A percentile compares a stretch with the other conserved stretches of the same genome.
These are phyloP conservation scores for Lepiota brunneoincarnata DNA, from an alignment of 768 basidiomycete species.

Conservation along the genomic window DNA sequence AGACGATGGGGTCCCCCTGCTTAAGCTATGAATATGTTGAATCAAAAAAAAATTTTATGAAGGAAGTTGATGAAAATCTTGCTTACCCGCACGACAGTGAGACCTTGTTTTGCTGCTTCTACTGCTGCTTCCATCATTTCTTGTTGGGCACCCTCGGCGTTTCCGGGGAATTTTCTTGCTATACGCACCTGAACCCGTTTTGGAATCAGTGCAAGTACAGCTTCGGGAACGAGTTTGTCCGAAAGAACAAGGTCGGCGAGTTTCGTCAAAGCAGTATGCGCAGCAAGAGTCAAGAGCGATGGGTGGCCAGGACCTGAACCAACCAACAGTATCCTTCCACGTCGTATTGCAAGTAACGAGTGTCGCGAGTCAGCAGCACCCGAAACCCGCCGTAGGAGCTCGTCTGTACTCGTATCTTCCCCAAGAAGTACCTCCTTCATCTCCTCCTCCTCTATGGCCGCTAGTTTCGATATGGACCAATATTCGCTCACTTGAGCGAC, in stretches of 20 bases:
- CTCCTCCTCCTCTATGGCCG: constrained; percentile 61
- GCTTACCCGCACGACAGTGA: constrained; percentile 84
- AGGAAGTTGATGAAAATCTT: not conserved
- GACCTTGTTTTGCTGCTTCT: constrained; percentile 73
- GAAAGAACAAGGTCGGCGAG: constrained; percentile 87
- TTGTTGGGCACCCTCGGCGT: constrained; percentile 90
- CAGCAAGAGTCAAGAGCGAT: constrained; percentile 85
- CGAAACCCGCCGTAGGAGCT: constrained; percentile 11
- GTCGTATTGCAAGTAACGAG: constrained; percentile 31
- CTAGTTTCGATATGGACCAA: constrained; percentile 81
- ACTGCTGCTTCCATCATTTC: constrained; percentile 95
- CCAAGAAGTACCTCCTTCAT: constrained; percentile 64
- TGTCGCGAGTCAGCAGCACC: constrained; percentile 24
- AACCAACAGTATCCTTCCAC: constrained; percentile 82
- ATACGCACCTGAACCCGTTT: constrained; percentile 71
- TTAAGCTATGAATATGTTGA: constrained; percentile 58
- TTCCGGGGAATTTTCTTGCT: constrained; percentile 96
- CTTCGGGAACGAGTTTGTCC: constrained; percentile 93
- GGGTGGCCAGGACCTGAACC: constrained; percentile 97
- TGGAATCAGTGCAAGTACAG: constrained; percentile 85
- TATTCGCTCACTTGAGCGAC: constrained; percentile 96
- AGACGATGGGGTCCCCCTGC: constrained; percentile 96
- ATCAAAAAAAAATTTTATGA: not conserved
- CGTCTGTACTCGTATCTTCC: constrained; percentile 16
- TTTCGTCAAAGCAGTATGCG: constrained; percentile 74